Conservation (phyloP, 805 yeast genomes). For the Saccharomyces mikatae region DNA sequence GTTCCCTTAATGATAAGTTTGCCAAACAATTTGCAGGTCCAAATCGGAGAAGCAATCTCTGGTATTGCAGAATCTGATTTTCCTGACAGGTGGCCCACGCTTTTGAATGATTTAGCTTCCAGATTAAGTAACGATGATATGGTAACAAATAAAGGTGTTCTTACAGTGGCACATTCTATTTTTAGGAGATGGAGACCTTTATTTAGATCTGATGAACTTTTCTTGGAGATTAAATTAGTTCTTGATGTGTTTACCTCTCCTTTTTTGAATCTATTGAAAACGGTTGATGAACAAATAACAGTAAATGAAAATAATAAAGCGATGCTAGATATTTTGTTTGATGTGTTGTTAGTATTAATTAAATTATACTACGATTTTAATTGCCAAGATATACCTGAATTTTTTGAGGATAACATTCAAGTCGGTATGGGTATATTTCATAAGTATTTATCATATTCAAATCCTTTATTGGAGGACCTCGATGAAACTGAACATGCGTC, state of each 20-base stretch:
- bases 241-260: slow-evolving; percentile 76
- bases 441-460: slow-evolving; percentile 61
- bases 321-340: slow-evolving; percentile 50
- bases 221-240: slow-evolving; percentile 79
- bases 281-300: slow-evolving; percentile 60
- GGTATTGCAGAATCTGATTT: slow-evolving; percentile 93
- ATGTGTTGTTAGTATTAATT: slow-evolving; percentile 58
- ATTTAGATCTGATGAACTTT: slow-evolving; percentile 83
- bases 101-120: slow-evolving; percentile 64
- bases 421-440: slow-evolving; percentile 74
- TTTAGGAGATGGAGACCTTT: slow-evolving; percentile 96
- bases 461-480: slow-evolving; percentile 44
- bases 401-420: slow-evolving; percentile 83
- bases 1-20: slow-evolving; percentile 77
- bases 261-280: slow-evolving; percentile 58
- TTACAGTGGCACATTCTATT: slow-evolving; percentile 89
- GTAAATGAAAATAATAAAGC: slow-evolving; percentile 39
- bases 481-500: slow-evolving; percentile 61
- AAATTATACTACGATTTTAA: slow-evolving; percentile 89
- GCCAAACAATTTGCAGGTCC: slow-evolving; percentile 77
- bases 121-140: slow-evolving; percentile 60
- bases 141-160: slow-evolving; percentile 71
- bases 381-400: slow-evolving; percentile 97
- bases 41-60: slow-evolving; percentile 88
- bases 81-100: slow-evolving; percentile 79